Base-by-base conservation (phyloP, 768 basidiomycete species). In the Mycena polygramma region DNA sequence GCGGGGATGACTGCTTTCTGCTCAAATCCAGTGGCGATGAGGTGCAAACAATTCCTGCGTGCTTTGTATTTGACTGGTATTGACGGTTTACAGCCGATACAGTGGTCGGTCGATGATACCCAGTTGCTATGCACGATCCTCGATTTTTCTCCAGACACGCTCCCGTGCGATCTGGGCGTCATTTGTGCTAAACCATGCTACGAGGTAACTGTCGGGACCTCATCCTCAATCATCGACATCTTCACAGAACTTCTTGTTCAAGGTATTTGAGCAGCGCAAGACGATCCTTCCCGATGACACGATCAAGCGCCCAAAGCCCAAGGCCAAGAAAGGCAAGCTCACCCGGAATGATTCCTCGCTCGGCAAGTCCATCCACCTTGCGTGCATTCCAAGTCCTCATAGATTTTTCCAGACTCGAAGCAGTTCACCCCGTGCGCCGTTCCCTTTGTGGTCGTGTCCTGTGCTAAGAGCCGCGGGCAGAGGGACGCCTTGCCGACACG, bases 171-270 rank as follows among this genome's bases (percentile, higher is more conserved):
- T 54, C 77, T 92, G 15, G 87, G 89, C 20, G 75, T 81, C 1
- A 78, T 92, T 19, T 87, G 87, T 75, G 81, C 82, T 13, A 90
- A 87, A 69, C 87, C 90, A 7, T 93, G 92, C 76, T 77, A 78
- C 36, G 89, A 93, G 82, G 92, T 91, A 20, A 13, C 10, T 24
- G 4, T n/a, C 35, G 22, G 15, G 15, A 15, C 11, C 26, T 51
- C n/a, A n/a, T 17, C 15, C 13, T 17, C 30, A 1, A 26, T 24
- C 36, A 7, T 2, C 20, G 9, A 2, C 3, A 36, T 17, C n/a
- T 7, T 17, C 36, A 35, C 17, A 2, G 20, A 10, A n/a, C 26
- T n/a, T 8, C 15, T 24, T 36, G 11, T 17, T 37, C 2, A 14
- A 74, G 73, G 63, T 65, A 10, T 69, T 71, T 49, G 41, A 30